Conservation (phyloP, 2,329 filamentous ascomycete genomes). For the Cladosporium sp. region DNA sequence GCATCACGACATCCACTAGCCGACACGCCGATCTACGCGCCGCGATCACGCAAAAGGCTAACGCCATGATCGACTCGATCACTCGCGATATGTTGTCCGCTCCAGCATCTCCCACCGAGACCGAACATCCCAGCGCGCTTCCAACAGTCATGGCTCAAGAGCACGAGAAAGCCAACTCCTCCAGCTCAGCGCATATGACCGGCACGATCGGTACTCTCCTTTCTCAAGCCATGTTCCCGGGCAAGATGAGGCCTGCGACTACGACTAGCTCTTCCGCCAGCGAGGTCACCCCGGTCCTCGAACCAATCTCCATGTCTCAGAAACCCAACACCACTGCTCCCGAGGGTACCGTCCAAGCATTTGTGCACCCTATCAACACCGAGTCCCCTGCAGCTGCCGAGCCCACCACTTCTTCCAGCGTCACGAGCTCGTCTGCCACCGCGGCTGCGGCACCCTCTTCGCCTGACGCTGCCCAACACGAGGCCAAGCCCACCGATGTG, state of each 20-base stretch:
- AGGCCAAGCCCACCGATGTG: no score
- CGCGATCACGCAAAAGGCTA: background rate
- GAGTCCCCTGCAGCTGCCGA: background rate
- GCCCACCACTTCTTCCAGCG: background rate
- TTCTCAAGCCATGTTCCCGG: conserved; percentile 3
- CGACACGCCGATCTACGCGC: background rate
- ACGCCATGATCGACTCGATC: background rate
- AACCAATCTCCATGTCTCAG: background rate
- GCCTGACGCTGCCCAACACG: no score
- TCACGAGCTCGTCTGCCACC: no score
- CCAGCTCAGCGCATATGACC: background rate
- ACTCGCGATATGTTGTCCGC: background rate
- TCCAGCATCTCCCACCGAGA: background rate
- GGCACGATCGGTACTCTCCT: conserved; percentile 6
- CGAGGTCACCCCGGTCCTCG: background rate
- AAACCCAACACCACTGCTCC: conserved; percentile 3
- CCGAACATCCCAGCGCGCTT: background rate
- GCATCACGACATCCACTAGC: background rate
- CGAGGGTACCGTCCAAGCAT: background rate
- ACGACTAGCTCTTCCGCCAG: background rate
- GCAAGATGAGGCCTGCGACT: background rate
- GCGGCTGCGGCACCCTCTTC: no score
- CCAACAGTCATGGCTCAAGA: background rate
- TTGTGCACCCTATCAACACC: conserved; percentile 9
- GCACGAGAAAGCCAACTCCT: background rate